Percentiles rank a stretch among this genome's conserved stretches.
Evolutionary conservation across 768 basidiomycete species (phyloP).

Genomic region (Mycena indigotica): DNA sequence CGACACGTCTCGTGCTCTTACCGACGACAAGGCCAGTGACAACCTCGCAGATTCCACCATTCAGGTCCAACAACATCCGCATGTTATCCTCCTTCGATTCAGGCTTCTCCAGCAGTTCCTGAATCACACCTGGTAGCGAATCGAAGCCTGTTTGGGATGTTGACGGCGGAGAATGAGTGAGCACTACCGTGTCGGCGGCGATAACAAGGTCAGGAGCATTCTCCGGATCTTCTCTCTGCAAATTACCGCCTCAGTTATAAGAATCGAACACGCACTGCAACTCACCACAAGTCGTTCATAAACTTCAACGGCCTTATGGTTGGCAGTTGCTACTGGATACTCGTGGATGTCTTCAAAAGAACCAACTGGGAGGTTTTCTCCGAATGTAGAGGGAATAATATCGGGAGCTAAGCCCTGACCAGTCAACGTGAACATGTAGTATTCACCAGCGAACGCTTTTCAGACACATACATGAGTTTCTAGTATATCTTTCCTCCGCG

Average conservation of each 20-base stretch:
- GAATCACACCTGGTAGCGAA: slow-evolving; percentile 50
- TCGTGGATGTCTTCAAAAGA: slow-evolving; percentile 73
- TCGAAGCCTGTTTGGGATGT: slow-evolving; percentile 59
- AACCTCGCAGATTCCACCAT: slow-evolving; percentile 86
- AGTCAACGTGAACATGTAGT: not conserved
- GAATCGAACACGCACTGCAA: slow-evolving; percentile 8
- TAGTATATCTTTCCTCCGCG: slow-evolving; percentile 83
- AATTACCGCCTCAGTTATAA: slow-evolving; percentile 2
- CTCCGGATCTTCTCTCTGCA: slow-evolving; percentile 56
- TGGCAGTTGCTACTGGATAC: slow-evolving; percentile 77
- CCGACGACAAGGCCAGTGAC: slow-evolving; percentile 89
- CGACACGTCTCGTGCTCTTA: slow-evolving; percentile 33
- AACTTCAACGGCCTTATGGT: slow-evolving; percentile 83
- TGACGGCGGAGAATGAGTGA: slow-evolving; percentile 70
- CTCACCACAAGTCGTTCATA: slow-evolving; percentile 79
- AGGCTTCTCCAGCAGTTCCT: slow-evolving; percentile 92
- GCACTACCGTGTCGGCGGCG: slow-evolving; percentile 95
- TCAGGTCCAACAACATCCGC: slow-evolving; percentile 85
- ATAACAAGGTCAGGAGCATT: slow-evolving; percentile 82
- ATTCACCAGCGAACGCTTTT: not conserved
- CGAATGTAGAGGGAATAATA: slow-evolving; percentile 75
- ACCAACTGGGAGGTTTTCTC: slow-evolving; percentile 69
- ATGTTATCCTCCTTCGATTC: slow-evolving; percentile 74
- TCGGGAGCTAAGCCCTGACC: slow-evolving; percentile 57
- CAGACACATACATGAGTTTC: slow-evolving; percentile 61